Evolutionary conservation across 176 grass and related monocot genomes (phyloP).

Genomic region (Themeda triandra): DNA sequence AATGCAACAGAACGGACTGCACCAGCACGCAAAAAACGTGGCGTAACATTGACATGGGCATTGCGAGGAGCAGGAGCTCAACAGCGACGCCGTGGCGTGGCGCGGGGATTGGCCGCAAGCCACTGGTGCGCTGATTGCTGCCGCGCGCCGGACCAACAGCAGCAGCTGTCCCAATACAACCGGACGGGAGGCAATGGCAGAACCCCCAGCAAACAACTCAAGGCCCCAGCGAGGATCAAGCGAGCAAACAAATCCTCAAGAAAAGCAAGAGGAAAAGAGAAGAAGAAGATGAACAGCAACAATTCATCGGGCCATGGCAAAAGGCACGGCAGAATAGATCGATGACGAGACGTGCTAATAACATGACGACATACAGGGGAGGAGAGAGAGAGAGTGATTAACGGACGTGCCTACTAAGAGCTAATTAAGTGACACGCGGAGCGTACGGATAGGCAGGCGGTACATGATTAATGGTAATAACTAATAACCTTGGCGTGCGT

Average conservation of each 20-base stretch:
- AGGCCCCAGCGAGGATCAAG: constrained; percentile 1
- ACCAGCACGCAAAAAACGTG: neutral
- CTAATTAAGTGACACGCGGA: constrained; percentile 24
- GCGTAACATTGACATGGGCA: neutral
- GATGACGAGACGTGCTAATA: constrained; percentile 7
- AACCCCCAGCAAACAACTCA: constrained; percentile 1
- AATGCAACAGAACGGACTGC: neutral
- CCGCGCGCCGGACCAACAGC: neutral
- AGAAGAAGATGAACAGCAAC: neutral
- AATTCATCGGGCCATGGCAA: neutral
- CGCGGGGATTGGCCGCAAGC: no score
- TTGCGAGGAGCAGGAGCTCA: neutral
- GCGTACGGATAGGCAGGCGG: neutral
- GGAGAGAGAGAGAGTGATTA: constrained; percentile 18
- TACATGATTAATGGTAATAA: neutral
- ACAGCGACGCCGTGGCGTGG: no score
- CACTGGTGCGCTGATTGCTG: neutral
- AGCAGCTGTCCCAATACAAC: neutral
- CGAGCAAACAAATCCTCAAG: neutral
- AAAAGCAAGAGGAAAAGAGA: neutral
- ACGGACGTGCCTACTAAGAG: constrained; percentile 4
- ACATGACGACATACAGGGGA: constrained; percentile 16
- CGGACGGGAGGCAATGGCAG: neutral
- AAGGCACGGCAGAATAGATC: neutral
- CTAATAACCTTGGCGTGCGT: neutral